phyloP scores from a whole-genome alignment of 192 early-diverging fungal genomes.

The Gaertneriomyces sp. region DNA sequence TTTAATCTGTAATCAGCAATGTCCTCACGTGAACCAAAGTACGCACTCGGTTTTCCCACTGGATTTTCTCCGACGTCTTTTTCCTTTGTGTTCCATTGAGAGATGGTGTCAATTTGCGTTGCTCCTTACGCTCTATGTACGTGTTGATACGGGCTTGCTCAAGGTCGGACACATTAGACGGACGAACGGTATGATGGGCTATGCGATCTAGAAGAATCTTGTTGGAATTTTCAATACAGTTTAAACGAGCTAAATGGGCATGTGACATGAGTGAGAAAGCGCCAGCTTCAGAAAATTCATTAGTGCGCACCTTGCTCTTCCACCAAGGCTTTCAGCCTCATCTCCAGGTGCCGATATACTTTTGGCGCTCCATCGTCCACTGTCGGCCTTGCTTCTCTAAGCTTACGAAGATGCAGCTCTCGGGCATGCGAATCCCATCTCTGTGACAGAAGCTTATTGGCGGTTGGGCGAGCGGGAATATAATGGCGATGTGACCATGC shows the following conservation, averaged over 20 bases:
- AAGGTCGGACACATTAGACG: conserved; percentile 27
- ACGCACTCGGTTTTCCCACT: conserved; percentile 32
- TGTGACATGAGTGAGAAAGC: not conserved
- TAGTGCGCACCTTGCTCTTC: conserved; percentile 45
- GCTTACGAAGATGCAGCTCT: conserved; percentile 34
- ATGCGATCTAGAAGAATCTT: conserved; percentile 50
- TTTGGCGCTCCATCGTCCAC: conserved; percentile 46
- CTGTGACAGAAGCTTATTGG: conserved; percentile 42
- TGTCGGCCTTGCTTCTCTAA: conserved; percentile 34
- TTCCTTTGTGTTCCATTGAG: conserved; percentile 28
- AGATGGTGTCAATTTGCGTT: not conserved
- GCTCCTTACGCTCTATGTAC: not conserved
- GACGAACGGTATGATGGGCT: conserved; percentile 40
- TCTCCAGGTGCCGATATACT: conserved; percentile 47
- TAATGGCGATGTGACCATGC: conserved; percentile 42
- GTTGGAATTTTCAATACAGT: conserved; percentile 48
- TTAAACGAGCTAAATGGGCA: conserved; percentile 34
- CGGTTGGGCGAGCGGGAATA: conserved; percentile 35
- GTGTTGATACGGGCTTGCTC: not conserved
- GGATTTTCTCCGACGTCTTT: conserved; percentile 27
- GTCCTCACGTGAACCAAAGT: not conserved
- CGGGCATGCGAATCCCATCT: conserved; percentile 41
- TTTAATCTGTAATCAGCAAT: not conserved
- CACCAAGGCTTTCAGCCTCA: conserved; percentile 42
- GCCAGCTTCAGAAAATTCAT: not conserved